Conservation (phyloP, 768 basidiomycete species). For the Leucocoprinus leucothites region DNA sequence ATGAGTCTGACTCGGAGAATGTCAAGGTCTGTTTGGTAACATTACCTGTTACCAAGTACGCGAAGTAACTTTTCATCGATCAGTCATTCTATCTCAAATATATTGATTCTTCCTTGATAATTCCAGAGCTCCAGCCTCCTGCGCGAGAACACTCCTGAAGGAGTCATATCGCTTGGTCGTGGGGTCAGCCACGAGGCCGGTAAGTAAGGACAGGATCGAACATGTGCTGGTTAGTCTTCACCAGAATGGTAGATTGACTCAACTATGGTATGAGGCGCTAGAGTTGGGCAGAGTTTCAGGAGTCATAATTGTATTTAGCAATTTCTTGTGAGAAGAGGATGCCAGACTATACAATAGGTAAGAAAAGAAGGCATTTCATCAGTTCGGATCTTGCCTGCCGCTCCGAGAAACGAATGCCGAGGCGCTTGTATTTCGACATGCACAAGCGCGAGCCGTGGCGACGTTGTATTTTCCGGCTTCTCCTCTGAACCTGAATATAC, state of each 20-base stretch:
- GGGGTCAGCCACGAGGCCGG: slow-evolving; percentile 1
- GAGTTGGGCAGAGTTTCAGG: too few species aligned
- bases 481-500: too few species aligned
- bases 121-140: neutral
- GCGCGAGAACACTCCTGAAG: neutral
- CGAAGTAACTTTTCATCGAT: neutral
- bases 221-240: neutral
- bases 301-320: too few species aligned
- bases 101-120: neutral
- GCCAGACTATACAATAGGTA: too few species aligned
- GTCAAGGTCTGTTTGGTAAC: neutral
- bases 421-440: too few species aligned
- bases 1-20: slow-evolving; percentile 4
- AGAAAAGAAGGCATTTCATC: too few species aligned
- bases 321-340: too few species aligned
- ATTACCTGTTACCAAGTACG: neutral
- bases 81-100: neutral
- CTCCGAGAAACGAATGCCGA: too few species aligned
- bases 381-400: too few species aligned
- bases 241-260: neutral
- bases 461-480: too few species aligned
- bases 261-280: too few species aligned
- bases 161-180: neutral
- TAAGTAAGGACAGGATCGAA: neutral
- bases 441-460: too few species aligned